A percentile compares a stretch with the other conserved stretches of the same genome.
These are phyloP conservation scores for Cutaneotrichosporon arboriforme DNA, from an alignment of 1,284 basidiomycete species.

Conservation along the genomic window DNA sequence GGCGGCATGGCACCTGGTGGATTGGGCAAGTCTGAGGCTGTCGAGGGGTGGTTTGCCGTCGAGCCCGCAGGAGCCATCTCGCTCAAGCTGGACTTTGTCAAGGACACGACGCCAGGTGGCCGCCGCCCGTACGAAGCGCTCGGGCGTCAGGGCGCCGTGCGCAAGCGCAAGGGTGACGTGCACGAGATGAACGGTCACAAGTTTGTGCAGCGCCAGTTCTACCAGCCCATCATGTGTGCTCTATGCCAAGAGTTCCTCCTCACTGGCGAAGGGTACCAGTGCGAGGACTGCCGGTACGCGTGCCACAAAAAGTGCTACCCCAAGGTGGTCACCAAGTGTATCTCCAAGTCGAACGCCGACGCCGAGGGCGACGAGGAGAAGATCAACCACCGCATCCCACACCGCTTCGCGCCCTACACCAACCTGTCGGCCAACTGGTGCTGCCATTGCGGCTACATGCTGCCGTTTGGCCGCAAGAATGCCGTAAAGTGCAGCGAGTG, in stretches of 20 bases:
- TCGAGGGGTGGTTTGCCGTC: conserved; percentile 95
- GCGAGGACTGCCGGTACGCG: conserved; percentile 97
- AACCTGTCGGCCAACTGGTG: conserved; percentile 99
- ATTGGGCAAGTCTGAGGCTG: conserved; percentile 59
- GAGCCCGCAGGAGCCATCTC: conserved; percentile 94
- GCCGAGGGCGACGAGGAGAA: conserved; percentile 94
- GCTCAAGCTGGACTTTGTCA: conserved; percentile 86
- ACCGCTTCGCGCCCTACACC: conserved; percentile 94
- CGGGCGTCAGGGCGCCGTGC: conserved; percentile 94
- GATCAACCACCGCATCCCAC: conserved; percentile 98
- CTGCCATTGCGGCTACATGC: conserved; percentile 98
- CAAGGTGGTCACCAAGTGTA: conserved; percentile 99
- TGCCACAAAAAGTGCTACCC: conserved; percentile 99
- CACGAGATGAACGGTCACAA: conserved; percentile 99
- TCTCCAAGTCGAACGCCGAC: conserved; percentile 90
- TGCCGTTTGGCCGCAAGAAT: conserved; percentile 94
- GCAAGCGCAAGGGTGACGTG: conserved; percentile 96
- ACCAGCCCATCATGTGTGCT: conserved; percentile 96
- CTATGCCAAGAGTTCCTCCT: conserved; percentile 97
- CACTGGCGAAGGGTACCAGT: conserved; percentile 96
- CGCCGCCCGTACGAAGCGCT: conserved; percentile 93
- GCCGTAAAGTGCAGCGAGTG: conserved; percentile 94
- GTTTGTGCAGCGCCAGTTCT: conserved; percentile 96
- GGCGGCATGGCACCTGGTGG: conserved; percentile 16
- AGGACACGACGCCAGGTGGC: conserved; percentile 77